Base-by-base conservation (phyloP, 495 filamentous ascomycete species). In the Neurospora sp. region DNA sequence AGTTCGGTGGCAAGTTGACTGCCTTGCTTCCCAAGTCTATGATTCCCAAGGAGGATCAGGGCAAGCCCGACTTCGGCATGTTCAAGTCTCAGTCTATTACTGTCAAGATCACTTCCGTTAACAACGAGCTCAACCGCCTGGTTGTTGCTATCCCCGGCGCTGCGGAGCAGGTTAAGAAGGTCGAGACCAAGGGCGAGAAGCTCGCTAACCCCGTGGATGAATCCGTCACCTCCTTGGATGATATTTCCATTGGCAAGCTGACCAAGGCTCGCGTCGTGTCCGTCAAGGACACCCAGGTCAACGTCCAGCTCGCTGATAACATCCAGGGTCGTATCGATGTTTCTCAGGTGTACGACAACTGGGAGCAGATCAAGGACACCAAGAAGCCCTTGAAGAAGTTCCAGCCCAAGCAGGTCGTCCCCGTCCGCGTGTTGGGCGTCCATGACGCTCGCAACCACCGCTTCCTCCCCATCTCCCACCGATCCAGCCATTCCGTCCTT, bases 391-490 rank as follows among this genome's bases (percentile, higher is more conserved):
- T 98, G 48, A 84, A 86, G 72, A 83, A 83, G 39, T 97, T 96
- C 83, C 87, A 88, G 59, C 80, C 85, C 38, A 92, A 93, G 74
- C 87, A 93, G 73, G 81, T 90, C 70, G 78, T 98, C 9, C 81
- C 85, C 12, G 95, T 94, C 39, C 89, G 90, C 70, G 87, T 99
- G 53, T 80, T 98, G 27, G 96, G 96, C 70, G 84, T 97, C 40
- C 94, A 98, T 77, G 93, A 98, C 84, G 92, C 93, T 48, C 89
- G 90, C 73, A 97, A 93, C 75, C 92, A 97, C 80, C 90, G 92
- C 44, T 99, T 95, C 82, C 87, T 99, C 45, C 93, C 96, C 27
- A 95, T 99, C 76, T 90, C 90, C 65, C 94, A 98, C 81, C 88
- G 93, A 70, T 87, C 87, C 44, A 89, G 89, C 70, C 94, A 93